Conservation (phyloP, 805 yeast species). For the Naumovozyma castellii region DNA sequence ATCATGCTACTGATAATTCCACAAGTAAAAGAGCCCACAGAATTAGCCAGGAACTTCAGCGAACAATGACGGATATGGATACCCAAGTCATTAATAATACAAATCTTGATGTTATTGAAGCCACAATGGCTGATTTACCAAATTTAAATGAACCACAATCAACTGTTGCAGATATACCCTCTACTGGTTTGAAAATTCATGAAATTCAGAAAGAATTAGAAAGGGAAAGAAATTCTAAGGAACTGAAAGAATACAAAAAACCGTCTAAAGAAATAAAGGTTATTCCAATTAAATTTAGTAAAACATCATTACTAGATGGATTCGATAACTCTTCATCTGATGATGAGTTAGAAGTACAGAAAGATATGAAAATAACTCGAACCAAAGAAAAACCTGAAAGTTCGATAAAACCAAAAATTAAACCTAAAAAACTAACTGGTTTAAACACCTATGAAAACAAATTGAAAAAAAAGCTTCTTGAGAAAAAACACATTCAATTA, state of each 20-base stretch:
- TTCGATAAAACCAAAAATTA: neutral
- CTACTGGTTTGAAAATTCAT: conserved; percentile 8
- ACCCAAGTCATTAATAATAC: too few relatives aligned
- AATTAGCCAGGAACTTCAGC: too few relatives aligned
- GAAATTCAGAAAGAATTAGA: conserved; percentile 13
- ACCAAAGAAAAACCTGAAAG: neutral
- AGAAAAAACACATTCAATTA: conserved; percentile 11
- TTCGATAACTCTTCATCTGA: conserved; percentile 14
- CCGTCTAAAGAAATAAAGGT: neutral
- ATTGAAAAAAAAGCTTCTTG: conserved; percentile 9
- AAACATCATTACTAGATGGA: conserved; percentile 16
- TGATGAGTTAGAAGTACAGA: neutral
- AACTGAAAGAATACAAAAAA: conserved; percentile 3
- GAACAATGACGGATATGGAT: too few relatives aligned
- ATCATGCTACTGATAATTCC: neutral
- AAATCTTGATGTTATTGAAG: too few relatives aligned
- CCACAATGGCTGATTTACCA: neutral
- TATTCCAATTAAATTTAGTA: conserved; percentile 8
- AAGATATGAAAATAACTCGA: neutral
- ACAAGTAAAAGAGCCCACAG: too few relatives aligned
- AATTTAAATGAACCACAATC: neutral
- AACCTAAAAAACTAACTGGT: conserved; percentile 3
- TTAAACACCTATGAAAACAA: conserved; percentile 17
- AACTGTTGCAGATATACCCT: neutral
- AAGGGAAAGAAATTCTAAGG: conserved; percentile 2